These are phyloP conservation scores for Leishmania amazonensis DNA, from an alignment of 208 protist genomes.

Conservation along the genomic window DNA sequence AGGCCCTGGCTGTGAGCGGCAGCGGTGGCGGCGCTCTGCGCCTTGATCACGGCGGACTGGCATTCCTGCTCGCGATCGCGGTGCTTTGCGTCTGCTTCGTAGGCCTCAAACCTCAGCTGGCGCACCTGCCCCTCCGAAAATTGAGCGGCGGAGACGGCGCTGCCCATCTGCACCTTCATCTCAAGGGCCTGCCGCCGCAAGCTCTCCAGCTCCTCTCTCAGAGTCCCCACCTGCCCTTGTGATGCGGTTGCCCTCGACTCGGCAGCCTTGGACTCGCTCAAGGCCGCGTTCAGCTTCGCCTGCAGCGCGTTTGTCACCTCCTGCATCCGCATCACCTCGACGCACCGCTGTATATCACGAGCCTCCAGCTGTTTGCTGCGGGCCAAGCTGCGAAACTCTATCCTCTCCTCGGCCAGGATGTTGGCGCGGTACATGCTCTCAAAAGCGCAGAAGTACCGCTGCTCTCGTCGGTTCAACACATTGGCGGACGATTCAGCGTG, in stretches of 20 bases:
- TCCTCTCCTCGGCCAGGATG: conserved; percentile 36
- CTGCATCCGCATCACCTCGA: conserved; percentile 29
- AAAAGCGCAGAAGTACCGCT: conserved; percentile 33
- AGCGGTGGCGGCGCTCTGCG: conserved; percentile 19
- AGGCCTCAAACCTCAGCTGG: conserved; percentile 27
- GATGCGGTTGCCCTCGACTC: conserved; percentile 12
- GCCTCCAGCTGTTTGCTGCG: conserved; percentile 36
- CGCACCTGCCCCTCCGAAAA: conserved; percentile 34
- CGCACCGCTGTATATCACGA: conserved; percentile 35
- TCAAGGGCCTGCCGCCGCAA: conserved; percentile 30
- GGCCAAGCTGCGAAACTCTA: conserved; percentile 32
- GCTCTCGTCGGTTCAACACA: conserved; percentile 33
- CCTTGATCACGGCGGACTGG: conserved; percentile 31
- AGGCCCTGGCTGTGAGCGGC: not conserved
- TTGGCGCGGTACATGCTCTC: conserved; percentile 47
- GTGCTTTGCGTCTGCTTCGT: conserved; percentile 23
- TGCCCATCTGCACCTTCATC: conserved; percentile 35
- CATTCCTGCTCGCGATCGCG: conserved; percentile 33
- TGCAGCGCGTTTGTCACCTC: conserved; percentile 34
- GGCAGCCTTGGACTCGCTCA: conserved; percentile 15
- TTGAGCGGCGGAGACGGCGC: conserved; percentile 25
- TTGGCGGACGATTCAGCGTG: conserved; percentile 8
- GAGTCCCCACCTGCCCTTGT: conserved; percentile 19
- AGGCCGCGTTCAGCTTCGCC: conserved; percentile 28
- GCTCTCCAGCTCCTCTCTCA: conserved; percentile 29